Percentiles rank a stretch among this genome's conserved stretches.
These are phyloP conservation scores for Canna indica DNA, from an alignment of 176 grass and related monocot genomes.

Conservation along the genomic window DNA sequence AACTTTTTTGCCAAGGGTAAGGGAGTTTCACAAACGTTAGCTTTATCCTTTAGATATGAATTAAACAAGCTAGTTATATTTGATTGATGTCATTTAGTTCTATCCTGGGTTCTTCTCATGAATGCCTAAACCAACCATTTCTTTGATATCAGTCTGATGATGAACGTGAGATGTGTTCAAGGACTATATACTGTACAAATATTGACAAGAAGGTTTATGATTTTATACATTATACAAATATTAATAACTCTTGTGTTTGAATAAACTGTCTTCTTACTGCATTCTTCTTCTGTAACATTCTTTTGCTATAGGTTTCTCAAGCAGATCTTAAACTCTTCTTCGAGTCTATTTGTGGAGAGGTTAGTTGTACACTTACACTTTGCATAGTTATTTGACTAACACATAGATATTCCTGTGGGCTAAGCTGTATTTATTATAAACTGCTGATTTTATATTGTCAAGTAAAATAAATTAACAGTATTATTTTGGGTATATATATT, in stretches of 20 bases:
- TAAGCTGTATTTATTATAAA: no score
- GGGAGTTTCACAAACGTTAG: not conserved
- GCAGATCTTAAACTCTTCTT: conserved; percentile 99
- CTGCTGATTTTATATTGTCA: no score
- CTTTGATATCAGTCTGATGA: conserved; percentile 64
- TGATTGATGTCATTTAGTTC: not conserved
- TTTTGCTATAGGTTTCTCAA: conserved; percentile 68
- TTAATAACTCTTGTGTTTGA: conserved; percentile 20
- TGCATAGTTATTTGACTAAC: conserved; percentile 6
- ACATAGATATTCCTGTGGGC: conserved; percentile 1
- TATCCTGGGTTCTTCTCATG: not conserved
- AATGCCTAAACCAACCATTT: not conserved
- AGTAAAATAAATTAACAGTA: no score
- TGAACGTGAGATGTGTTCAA: conserved; percentile 98
- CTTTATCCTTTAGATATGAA: not conserved
- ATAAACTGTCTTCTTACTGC: conserved; percentile 7
- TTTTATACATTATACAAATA: conserved; percentile 10
- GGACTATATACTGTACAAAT: conserved; percentile 98
- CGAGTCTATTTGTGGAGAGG: conserved; percentile 93
- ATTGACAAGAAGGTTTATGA: conserved; percentile 94
- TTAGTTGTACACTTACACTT: conserved; percentile 24
- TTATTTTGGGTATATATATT: no score
- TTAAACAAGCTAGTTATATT: not conserved
- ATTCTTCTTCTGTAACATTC: conserved; percentile 4
- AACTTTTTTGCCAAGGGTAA: conserved; percentile 85